These are phyloP conservation scores for Ogataea hybrid DNA, from an alignment of 1,139 yeast species.

Conservation along the genomic window DNA sequence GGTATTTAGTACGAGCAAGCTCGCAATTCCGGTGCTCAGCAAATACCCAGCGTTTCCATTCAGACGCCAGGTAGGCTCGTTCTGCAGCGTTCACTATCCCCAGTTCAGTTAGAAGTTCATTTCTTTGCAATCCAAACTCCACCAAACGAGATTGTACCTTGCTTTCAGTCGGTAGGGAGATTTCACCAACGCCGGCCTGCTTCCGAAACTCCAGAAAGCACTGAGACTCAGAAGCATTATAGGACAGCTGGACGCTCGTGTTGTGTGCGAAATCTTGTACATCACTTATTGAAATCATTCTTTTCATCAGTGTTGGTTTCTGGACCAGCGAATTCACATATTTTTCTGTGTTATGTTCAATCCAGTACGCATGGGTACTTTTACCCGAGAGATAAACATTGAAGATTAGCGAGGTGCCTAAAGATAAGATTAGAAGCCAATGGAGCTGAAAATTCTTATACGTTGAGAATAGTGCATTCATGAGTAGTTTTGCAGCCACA, in stretches of 20 bases:
- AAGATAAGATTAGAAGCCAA: slow-evolving; percentile 26
- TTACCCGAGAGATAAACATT: slow-evolving; percentile 56
- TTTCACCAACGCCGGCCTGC: slow-evolving; percentile 35
- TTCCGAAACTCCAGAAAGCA: slow-evolving; percentile 33
- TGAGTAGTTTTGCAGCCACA: slow-evolving; percentile 18
- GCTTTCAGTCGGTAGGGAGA: too few species aligned
- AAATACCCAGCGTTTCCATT: slow-evolving; percentile 75
- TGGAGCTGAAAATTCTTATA: slow-evolving; percentile 20
- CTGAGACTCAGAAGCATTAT: slow-evolving; percentile 26
- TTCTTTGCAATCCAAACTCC: slow-evolving; percentile 70
- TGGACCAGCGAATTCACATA: slow-evolving; percentile 41
- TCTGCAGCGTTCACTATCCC: slow-evolving; percentile 71
- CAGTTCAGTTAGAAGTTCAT: slow-evolving; percentile 70
- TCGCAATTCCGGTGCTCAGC: slow-evolving; percentile 62
- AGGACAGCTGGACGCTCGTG: slow-evolving; percentile 22
- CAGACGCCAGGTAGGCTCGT: slow-evolving; percentile 58
- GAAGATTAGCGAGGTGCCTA: slow-evolving; percentile 42
- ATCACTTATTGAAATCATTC: slow-evolving; percentile 68
- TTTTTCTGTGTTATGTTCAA: slow-evolving; percentile 51
- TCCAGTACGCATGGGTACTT: slow-evolving; percentile 64
- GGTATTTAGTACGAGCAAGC: slow-evolving; percentile 27
- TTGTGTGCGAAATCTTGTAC: slow-evolving; percentile 44
- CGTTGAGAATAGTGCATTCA: too few species aligned
- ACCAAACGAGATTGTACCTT: slow-evolving; percentile 38
- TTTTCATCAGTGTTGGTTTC: slow-evolving; percentile 48